Evolutionary conservation across 164 flowering plant species (phyloP).

Genomic region (Pachysandra terminalis): DNA sequence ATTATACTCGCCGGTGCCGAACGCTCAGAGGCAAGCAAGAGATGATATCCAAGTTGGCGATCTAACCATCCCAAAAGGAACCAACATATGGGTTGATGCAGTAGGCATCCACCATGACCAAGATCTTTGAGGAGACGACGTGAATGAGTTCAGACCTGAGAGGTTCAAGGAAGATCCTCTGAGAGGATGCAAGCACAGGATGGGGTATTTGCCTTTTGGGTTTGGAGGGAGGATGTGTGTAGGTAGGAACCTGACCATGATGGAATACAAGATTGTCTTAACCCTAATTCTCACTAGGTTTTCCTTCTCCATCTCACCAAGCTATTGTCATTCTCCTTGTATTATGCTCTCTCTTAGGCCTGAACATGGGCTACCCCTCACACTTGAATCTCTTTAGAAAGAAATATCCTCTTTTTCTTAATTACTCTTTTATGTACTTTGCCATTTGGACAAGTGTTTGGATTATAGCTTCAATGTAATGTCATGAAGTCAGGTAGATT

Average conservation of each 20-base stretch:
- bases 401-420: background rate
- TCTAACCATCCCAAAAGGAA: conserved; percentile 57
- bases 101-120: conserved; percentile 82
- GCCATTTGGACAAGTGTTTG: no score
- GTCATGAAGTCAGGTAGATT: no score
- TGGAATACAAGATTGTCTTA: conserved; percentile 82
- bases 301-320: conserved; percentile 61
- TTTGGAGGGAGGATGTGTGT: conserved; percentile 92
- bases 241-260: conserved; percentile 57
- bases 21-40: conserved; percentile 75
- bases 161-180: conserved; percentile 54
- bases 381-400: conserved; percentile 38
- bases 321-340: conserved; percentile 63
- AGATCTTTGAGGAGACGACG: conserved; percentile 71
- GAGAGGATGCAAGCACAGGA: conserved; percentile 82
- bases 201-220: conserved; percentile 90
- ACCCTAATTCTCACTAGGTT: conserved; percentile 55
- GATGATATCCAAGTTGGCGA: conserved; percentile 57
- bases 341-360: conserved; percentile 71
- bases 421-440: background rate
- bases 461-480: no score
- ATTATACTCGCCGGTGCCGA: conserved; percentile 77
- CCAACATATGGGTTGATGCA: conserved; percentile 87
- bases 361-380: conserved; percentile 52
- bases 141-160: conserved; percentile 74